Conservation (phyloP, 305 asterid species). For the Ilex paraguariensis region DNA sequence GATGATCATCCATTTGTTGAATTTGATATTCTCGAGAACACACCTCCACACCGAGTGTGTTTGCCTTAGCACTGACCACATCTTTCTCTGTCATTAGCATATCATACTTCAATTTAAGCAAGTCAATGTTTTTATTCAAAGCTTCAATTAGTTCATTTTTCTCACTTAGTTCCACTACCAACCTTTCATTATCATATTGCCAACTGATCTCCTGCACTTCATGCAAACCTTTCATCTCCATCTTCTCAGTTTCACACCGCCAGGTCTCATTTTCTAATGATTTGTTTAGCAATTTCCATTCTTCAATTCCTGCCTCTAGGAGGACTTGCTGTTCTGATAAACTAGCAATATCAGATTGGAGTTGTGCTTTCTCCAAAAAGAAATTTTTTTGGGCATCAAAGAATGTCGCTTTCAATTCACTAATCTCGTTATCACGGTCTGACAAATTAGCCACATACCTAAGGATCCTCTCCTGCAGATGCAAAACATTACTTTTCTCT, state of each 20-base stretch:
- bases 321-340: constrained; percentile 31
- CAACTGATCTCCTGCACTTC: constrained; percentile 31
- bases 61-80: constrained; percentile 32
- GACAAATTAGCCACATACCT: constrained; percentile 28
- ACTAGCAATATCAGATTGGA: constrained; percentile 42
- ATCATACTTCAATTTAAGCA: constrained; percentile 43
- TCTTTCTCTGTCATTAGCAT: constrained; percentile 50
- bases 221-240: constrained; percentile 36
- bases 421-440: constrained; percentile 37
- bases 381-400: constrained; percentile 38
- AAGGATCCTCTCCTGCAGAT: constrained; percentile 36
- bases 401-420: constrained; percentile 34
- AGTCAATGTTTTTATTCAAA: constrained; percentile 37
- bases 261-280: constrained; percentile 30
- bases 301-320: constrained; percentile 35
- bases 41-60: constrained; percentile 32
- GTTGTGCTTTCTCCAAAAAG: constrained; percentile 44
- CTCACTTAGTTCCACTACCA: constrained; percentile 31
- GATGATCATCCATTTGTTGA: constrained; percentile 26
- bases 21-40: constrained; percentile 28
- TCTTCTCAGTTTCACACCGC: constrained; percentile 38
- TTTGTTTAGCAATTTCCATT: constrained; percentile 35
- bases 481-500: constrained; percentile 27
- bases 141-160: constrained; percentile 26
- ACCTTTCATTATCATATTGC: constrained; percentile 33